Evolutionary conservation across 148 eudicot genomes (phyloP), one percentile per base, ranked within the genome.

Genomic region (Cornus florida): DNA sequence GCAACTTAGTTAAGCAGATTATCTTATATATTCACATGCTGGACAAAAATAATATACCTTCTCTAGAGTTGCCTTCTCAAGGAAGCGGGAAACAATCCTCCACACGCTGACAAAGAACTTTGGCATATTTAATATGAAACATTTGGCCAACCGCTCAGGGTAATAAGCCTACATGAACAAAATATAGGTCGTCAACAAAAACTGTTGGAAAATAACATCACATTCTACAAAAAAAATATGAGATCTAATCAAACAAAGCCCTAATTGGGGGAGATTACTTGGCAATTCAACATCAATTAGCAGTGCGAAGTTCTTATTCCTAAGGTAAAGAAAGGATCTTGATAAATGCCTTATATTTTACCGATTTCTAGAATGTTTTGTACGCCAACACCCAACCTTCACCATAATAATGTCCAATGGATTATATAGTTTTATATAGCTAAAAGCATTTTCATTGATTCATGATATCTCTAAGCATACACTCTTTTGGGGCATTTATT

Each of bases 1-100:
- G 24, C 66, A 17, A 62, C 66, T 62, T 62, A 20, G 66, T 4
- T 20, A 17, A 17, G 66, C 10, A 62, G 24, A 13, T 62, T 62
- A 62, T 62, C 8, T 17, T n/a, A 4, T 62, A 20, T n/a, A 62
- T n/a, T 62, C 7, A 17, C 8, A 48, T 2, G 5, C 32, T 48
- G 38, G 46, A 31, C 65, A 62, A 50, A 43, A n/a, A 76, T 57
- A 46, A 53, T 71, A 59, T 75, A 85, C 90, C 92, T 89, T 89
- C 67, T 87, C 87, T 72, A 78, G 68, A 66, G 92, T 89, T 66
- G 92, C 90, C 60, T 86, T 87, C 71, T 89, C 90, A 74, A 89
- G 90, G 72, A 89, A 89, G 71, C 73, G 77, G n/a, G 85, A 89
- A 81, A 87, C 81, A 48, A 86, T 32, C 76, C 73, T 83, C 90